Percentiles rank a stretch among this genome's conserved stretches.
Conservation (phyloP, 2,329 filamentous ascomycete genomes). For the Claviceps maximensis region DNA sequence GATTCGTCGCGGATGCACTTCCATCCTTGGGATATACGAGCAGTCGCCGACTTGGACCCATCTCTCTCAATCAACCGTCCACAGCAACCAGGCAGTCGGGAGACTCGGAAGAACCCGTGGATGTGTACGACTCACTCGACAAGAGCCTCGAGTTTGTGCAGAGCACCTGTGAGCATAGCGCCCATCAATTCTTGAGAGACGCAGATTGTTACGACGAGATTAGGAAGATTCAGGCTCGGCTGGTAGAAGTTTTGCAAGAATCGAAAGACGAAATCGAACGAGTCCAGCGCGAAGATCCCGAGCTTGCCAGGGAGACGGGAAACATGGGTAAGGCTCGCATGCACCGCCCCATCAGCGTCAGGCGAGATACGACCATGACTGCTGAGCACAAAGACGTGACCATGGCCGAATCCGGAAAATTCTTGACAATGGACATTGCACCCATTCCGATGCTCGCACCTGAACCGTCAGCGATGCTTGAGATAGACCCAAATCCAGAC, state of each 20-base stretch:
- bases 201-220: conserved; percentile 75
- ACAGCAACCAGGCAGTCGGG: not conserved
- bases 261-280: conserved; percentile 47
- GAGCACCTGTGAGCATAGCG: conserved; percentile 69
- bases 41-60: conserved; percentile 20
- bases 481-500: conserved; percentile 22
- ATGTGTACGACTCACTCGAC: conserved; percentile 62
- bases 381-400: conserved; percentile 16
- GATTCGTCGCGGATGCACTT: conserved; percentile 16
- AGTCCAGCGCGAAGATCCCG: conserved; percentile 38
- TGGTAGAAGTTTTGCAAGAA: conserved; percentile 48
- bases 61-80: conserved; percentile 13
- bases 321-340: conserved; percentile 32
- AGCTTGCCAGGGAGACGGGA: conserved; percentile 23
- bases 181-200: conserved; percentile 78
- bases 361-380: conserved; percentile 28
- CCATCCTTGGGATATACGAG: conserved; percentile 29
- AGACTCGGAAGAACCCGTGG: conserved; percentile 13
- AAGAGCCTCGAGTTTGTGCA: conserved; percentile 70
- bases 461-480: conserved; percentile 15
- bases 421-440: conserved; percentile 12
- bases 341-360: conserved; percentile 39
- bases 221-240: conserved; percentile 50
- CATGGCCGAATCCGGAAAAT: conserved; percentile 13
- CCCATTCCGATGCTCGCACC: conserved; percentile 5